phyloP scores from a whole-genome alignment of 1,139 yeast genomes.

The Pneumocystis murina region DNA sequence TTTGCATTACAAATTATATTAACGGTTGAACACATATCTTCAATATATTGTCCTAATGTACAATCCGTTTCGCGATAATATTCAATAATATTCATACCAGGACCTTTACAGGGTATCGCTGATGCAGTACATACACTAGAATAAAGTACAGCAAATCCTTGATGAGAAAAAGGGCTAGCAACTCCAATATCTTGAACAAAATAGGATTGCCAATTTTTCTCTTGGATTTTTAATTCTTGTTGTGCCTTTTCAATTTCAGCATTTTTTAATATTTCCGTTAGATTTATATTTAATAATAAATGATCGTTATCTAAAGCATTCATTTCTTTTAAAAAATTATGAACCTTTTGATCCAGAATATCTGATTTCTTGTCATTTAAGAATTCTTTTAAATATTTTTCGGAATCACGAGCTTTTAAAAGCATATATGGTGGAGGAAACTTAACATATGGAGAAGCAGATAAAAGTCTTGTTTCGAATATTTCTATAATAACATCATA shows the following conservation, averaged over 20 bases:
- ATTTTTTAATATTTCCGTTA: neutral
- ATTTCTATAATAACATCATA: slow-evolving; percentile 2
- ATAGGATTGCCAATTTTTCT: slow-evolving; percentile 47
- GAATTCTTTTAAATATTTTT: neutral
- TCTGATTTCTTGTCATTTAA: neutral
- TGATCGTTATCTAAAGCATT: neutral
- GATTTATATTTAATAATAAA: neutral
- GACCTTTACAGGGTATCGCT: slow-evolving; percentile 88
- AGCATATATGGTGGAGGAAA: slow-evolving; percentile 54
- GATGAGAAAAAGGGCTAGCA: slow-evolving; percentile 58
- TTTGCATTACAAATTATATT: slow-evolving; percentile 47
- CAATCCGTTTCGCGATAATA: slow-evolving; percentile 85
- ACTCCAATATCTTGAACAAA: slow-evolving; percentile 35
- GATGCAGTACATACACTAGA: slow-evolving; percentile 72
- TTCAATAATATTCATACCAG: slow-evolving; percentile 65
- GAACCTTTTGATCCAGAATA: neutral
- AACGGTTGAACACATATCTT: slow-evolving; percentile 60
- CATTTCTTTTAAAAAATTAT: neutral
- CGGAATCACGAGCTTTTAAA: neutral
- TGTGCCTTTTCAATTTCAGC: slow-evolving; percentile 2
- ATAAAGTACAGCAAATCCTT: slow-evolving; percentile 59
- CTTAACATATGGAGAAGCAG: slow-evolving; percentile 62
- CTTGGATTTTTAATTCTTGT: slow-evolving; percentile 12
- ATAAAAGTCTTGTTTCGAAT: slow-evolving; percentile 27
- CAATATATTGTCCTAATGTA: slow-evolving; percentile 78